Evolutionary conservation across 1,139 yeast species (phyloP).

Genomic region (Suhomyces terraborum): DNA sequence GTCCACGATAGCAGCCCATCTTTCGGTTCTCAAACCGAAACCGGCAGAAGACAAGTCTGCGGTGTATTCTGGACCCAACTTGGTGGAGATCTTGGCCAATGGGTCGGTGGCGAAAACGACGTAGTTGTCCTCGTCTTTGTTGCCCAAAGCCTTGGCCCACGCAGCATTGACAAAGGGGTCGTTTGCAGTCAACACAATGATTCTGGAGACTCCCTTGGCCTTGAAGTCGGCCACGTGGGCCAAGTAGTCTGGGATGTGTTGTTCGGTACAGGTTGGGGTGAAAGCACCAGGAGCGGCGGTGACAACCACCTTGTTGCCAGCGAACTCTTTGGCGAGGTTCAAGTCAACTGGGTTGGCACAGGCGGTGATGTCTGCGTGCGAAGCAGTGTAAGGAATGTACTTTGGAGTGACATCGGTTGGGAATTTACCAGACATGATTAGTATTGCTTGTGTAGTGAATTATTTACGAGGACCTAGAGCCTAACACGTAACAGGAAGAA

Average conservation of each 20-base stretch:
- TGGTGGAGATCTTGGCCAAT: slow-evolving; percentile 59
- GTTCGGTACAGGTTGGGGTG: slow-evolving; percentile 46
- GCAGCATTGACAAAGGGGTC: slow-evolving; percentile 77
- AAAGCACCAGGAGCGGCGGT: slow-evolving; percentile 85
- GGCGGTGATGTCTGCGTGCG: slow-evolving; percentile 43
- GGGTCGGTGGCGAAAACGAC: slow-evolving; percentile 77
- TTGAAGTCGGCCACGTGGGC: slow-evolving; percentile 53
- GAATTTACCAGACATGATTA: slow-evolving; percentile 29
- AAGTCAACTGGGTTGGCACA: slow-evolving; percentile 46
- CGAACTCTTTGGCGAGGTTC: slow-evolving; percentile 51
- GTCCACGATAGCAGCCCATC: slow-evolving; percentile 23
- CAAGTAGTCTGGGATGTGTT: slow-evolving; percentile 79
- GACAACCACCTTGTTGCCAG: slow-evolving; percentile 41
- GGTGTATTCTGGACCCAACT: slow-evolving; percentile 57
- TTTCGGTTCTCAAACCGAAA: slow-evolving; percentile 30
- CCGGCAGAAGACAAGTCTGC: slow-evolving; percentile 52
- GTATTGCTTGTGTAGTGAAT: too few relatives aligned
- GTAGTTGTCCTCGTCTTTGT: slow-evolving; percentile 39
- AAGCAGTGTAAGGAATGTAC: slow-evolving; percentile 59
- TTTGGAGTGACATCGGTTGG: slow-evolving; percentile 56
- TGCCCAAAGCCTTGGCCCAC: slow-evolving; percentile 75
- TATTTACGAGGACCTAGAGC: not conserved
- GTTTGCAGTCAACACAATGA: slow-evolving; percentile 75
- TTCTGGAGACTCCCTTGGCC: slow-evolving; percentile 69
- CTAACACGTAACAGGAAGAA: not conserved